phyloP scores from a whole-genome alignment of 257 asterid genomes.

The Cruciata laevipes region DNA sequence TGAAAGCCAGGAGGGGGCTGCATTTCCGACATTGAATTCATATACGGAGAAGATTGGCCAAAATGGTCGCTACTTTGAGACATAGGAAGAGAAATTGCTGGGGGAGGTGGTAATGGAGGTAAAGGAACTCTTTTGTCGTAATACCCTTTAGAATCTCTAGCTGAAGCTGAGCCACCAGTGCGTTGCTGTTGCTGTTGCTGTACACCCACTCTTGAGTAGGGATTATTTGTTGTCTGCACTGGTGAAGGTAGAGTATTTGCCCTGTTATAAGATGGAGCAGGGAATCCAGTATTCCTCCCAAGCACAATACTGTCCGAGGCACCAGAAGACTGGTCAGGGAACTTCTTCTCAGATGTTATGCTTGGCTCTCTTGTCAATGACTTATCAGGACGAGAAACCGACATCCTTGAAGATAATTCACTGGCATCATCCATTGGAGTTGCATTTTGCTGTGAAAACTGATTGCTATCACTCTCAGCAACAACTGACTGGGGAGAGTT shows the following conservation, averaged over 20 bases:
- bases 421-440: constrained; percentile 59
- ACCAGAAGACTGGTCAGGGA: constrained; percentile 37
- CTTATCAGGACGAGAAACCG: constrained; percentile 60
- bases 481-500: constrained; percentile 80
- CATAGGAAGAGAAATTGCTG: constrained; percentile 33
- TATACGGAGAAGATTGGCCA: constrained; percentile 44
- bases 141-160: constrained; percentile 48
- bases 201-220: constrained; percentile 33
- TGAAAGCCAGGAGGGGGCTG: constrained; percentile 58
- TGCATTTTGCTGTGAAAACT: constrained; percentile 48
- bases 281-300: constrained; percentile 38
- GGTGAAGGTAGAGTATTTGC: constrained; percentile 35
- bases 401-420: constrained; percentile 76
- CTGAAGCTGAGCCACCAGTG: constrained; percentile 29
- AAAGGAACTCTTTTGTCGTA: constrained; percentile 64
- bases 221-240: constrained; percentile 34
- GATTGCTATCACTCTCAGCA: constrained; percentile 62
- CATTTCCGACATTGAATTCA: constrained; percentile 35
- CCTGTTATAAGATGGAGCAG: constrained; percentile 36
- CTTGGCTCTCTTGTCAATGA: constrained; percentile 63
- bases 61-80: constrained; percentile 46
- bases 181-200: constrained; percentile 20
- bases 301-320: constrained; percentile 38
- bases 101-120: constrained; percentile 66
- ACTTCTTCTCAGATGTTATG: constrained; percentile 66